Percentiles rank a stretch among this genome's conserved stretches.
These are phyloP conservation scores for Trichoderma arundinaceum DNA, from an alignment of 2,329 filamentous ascomycete species.

Conservation along the genomic window DNA sequence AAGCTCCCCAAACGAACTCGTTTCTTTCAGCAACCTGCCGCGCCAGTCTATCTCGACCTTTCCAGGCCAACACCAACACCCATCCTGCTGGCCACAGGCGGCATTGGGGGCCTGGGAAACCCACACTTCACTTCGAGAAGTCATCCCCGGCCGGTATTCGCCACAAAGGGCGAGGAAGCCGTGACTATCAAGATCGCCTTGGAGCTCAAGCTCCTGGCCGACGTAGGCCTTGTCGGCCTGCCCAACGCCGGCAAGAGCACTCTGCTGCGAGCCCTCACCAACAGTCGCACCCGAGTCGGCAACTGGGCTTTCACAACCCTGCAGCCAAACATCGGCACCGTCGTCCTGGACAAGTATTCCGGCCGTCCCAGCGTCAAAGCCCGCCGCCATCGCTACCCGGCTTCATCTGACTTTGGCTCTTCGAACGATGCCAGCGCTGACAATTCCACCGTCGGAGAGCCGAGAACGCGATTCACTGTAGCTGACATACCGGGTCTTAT, in stretches of 20 bases:
- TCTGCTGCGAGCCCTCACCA: constrained; percentile 82
- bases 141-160: constrained; percentile 80
- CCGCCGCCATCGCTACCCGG: constrained; percentile 44
- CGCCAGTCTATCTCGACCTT: constrained; percentile 75
- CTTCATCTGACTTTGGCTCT: constrained; percentile 40
- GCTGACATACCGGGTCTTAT: constrained; percentile 96
- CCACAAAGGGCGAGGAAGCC: constrained; percentile 82
- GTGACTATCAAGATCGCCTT: constrained; percentile 81
- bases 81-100: constrained; percentile 84
- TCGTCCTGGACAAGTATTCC: constrained; percentile 86
- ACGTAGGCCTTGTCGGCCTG: constrained; percentile 91
- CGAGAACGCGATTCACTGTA: constrained; percentile 83
- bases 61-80: constrained; percentile 80
- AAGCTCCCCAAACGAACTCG: constrained; percentile 58
- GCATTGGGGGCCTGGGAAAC: constrained; percentile 89
- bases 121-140: constrained; percentile 85
- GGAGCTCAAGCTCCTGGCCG: constrained; percentile 92
- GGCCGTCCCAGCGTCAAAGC: constrained; percentile 67
- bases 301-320: constrained; percentile 98
- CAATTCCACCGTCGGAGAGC: constrained; percentile 48
- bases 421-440: constrained; percentile 49
- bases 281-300: constrained; percentile 86
- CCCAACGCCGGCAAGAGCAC: constrained; percentile 98
- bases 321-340: constrained; percentile 92
- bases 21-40: constrained; percentile 69